A percentile compares a stretch with the other conserved stretches of the same genome.
phyloP scores from a whole-genome alignment of 768 basidiomycete species.

The Boletus reticulatus region DNA sequence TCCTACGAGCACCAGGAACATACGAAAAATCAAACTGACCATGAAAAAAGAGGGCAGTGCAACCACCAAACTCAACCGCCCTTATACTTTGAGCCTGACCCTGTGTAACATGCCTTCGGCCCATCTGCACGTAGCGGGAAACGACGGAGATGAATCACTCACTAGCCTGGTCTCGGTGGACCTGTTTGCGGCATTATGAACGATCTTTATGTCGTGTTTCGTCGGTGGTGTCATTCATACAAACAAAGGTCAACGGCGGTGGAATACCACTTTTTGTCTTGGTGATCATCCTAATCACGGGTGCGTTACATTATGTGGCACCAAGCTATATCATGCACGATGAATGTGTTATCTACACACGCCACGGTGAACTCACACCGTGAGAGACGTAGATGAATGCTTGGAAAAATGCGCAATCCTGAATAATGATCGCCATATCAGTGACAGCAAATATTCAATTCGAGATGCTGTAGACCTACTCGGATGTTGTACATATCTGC shows the following conservation, averaged over 20 bases:
- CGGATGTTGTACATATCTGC: conserved; percentile 21
- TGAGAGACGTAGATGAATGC: conserved; percentile 41
- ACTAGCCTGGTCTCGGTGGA: conserved; percentile 37
- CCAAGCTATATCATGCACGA: conserved; percentile 29
- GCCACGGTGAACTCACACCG: conserved; percentile 7
- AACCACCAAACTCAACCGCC: conserved; percentile 77
- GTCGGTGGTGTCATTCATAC: neutral
- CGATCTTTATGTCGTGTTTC: conserved; percentile 13
- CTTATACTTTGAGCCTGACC: conserved; percentile 57
- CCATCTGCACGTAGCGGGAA: neutral
- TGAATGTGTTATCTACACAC: neutral
- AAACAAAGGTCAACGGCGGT: neutral
- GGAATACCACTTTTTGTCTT: too few species aligned
- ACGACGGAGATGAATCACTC: conserved; percentile 17
- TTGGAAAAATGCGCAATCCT: conserved; percentile 30
- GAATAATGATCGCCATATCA: neutral
- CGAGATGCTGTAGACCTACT: neutral
- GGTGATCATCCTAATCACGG: too few species aligned
- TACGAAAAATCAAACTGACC: conserved; percentile 21
- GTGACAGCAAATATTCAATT: neutral
- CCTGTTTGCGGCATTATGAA: conserved; percentile 20
- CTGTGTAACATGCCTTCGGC: conserved; percentile 21
- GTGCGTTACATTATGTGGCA: conserved; percentile 68
- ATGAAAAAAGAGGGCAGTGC: conserved; percentile 51
- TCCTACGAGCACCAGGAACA: neutral